A percentile compares a stretch with the other conserved stretches of the same genome.
phyloP scores from a whole-genome alignment of 192 early-diverging fungal species.

The Phlyctochytrium bullatum region DNA sequence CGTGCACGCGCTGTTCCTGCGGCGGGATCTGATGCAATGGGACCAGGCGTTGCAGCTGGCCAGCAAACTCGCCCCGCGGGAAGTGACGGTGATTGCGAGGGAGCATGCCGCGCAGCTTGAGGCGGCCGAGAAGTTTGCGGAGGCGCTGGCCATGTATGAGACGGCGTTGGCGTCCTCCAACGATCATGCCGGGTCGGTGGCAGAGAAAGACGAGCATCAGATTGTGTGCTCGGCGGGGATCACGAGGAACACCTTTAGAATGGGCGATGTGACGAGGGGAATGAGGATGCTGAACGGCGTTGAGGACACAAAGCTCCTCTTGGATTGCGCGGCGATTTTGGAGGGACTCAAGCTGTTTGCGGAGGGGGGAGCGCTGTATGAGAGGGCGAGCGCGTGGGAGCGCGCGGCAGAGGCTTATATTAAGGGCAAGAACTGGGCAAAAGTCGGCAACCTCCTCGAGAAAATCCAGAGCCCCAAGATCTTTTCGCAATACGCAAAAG shows the following conservation, averaged over 20 bases:
- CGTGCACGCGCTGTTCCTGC: constrained; percentile 42
- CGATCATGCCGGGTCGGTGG: constrained; percentile 5
- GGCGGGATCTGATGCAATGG: constrained; percentile 48
- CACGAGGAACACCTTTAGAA: constrained; percentile 45
- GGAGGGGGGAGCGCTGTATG: constrained; percentile 46
- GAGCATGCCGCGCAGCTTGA: constrained; percentile 55
- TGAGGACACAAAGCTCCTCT: constrained; percentile 41
- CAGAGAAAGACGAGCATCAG: constrained; percentile 40
- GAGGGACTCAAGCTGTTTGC: constrained; percentile 47
- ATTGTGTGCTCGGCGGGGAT: constrained; percentile 40
- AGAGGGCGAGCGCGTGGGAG: constrained; percentile 44
- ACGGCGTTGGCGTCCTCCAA: constrained; percentile 40
- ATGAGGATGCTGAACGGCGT: constrained; percentile 49
- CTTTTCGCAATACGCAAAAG: constrained; percentile 47
- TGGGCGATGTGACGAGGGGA: constrained; percentile 49
- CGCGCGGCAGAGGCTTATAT: constrained; percentile 51
- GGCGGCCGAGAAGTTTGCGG: constrained; percentile 41
- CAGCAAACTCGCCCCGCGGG: constrained; percentile 35
- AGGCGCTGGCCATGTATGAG: constrained; percentile 53
- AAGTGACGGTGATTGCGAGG: constrained; percentile 45
- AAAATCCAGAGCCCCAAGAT: constrained; percentile 39
- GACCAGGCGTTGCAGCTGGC: constrained; percentile 51
- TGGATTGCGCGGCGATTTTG: constrained; percentile 49
- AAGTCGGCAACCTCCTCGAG: constrained; percentile 38
- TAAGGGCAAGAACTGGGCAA: constrained; percentile 48